phyloP scores from a whole-genome alignment of 495 filamentous ascomycete genomes.

The Hyaloscypha variabilis region DNA sequence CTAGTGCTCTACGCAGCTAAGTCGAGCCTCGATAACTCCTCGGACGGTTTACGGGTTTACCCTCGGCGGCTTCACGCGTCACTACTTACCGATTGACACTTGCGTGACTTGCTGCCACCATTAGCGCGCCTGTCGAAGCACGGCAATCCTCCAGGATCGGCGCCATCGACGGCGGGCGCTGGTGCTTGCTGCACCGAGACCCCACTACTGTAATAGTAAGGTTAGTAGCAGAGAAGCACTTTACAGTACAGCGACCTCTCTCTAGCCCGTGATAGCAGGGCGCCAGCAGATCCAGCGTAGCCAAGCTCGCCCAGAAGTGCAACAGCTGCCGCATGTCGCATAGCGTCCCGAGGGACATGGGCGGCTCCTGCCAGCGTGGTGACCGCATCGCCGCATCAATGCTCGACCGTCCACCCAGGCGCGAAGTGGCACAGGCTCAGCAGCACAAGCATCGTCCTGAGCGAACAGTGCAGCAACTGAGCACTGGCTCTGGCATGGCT shows the following conservation, averaged over 20 bases:
- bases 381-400: neutral
- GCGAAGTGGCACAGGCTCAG: neutral
- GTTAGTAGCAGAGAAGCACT: too few relatives aligned
- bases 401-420: neutral
- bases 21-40: too few relatives aligned
- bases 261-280: neutral
- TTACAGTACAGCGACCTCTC: too few relatives aligned
- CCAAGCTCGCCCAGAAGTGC: neutral
- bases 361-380: neutral
- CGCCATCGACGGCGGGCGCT: neutral
- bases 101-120: neutral
- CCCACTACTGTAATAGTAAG: too few relatives aligned
- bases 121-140: conserved; percentile 7
- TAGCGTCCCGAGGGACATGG: neutral
- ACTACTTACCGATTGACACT: too few relatives aligned
- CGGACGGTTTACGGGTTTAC: too few relatives aligned
- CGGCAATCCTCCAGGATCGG: conserved; percentile 13
- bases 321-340: neutral
- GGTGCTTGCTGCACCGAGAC: neutral
- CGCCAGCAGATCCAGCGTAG: neutral
- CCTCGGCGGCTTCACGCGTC: too few relatives aligned
- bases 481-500: too few relatives aligned
- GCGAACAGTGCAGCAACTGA: too few relatives aligned
- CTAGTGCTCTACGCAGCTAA: too few relatives aligned
- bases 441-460: too few relatives aligned